phyloP scores from a whole-genome alignment of 768 basidiomycete genomes.

The Agrocybe pediades region DNA sequence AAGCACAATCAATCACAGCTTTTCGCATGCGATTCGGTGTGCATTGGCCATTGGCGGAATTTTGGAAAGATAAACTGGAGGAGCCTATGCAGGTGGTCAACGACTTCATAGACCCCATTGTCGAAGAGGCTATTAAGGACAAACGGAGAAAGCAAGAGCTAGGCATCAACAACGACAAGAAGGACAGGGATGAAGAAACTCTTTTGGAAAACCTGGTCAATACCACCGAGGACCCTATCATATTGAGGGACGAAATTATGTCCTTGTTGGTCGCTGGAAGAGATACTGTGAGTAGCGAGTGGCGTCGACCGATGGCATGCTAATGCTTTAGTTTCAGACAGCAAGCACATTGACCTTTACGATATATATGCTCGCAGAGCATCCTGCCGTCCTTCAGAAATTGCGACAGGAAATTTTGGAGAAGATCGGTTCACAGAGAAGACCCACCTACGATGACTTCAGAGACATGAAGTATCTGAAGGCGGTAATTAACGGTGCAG shows the following conservation, averaged over 20 bases:
- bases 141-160: constrained; percentile 26
- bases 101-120: constrained; percentile 49
- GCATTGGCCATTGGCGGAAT: constrained; percentile 46
- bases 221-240: constrained; percentile 34
- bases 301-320: background rate
- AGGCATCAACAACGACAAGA: constrained; percentile 16
- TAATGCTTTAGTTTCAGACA: constrained; percentile 30
- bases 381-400: constrained; percentile 39
- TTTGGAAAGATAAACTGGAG: constrained; percentile 42
- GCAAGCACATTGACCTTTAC: constrained; percentile 44
- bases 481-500: constrained; percentile 33
- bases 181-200: constrained; percentile 31
- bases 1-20: constrained; percentile 34
- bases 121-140: constrained; percentile 37
- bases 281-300: constrained; percentile 34
- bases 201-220: constrained; percentile 47
- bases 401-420: constrained; percentile 42
- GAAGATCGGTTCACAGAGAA: constrained; percentile 34
- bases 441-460: constrained; percentile 47
- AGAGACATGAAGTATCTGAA: constrained; percentile 43
- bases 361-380: constrained; percentile 46
- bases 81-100: constrained; percentile 41
- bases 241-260: constrained; percentile 43
- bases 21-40: constrained; percentile 36
- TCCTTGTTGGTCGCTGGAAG: constrained; percentile 47